Conservation (phyloP, 306 rosid genomes). For the Rubus parviflorus region DNA sequence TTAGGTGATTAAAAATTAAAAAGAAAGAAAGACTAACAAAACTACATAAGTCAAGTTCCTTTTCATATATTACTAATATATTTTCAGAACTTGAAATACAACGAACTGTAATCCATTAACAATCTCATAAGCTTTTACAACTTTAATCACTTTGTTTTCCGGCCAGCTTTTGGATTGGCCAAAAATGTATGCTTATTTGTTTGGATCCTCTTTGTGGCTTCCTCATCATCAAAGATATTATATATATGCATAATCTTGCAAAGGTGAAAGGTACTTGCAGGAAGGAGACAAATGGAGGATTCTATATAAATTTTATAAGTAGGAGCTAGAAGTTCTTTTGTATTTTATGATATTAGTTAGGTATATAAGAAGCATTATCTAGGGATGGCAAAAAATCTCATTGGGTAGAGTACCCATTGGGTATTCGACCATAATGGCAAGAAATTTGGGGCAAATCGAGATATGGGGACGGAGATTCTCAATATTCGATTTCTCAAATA, state of each 20-base stretch:
- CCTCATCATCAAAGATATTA: not conserved
- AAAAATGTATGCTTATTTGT: not conserved
- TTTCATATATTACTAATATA: not conserved
- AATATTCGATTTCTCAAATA: too few relatives aligned
- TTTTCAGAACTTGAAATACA: not conserved
- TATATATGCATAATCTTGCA: constrained; percentile 4
- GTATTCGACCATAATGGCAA: too few relatives aligned
- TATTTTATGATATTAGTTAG: constrained; percentile 5
- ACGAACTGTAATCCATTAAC: constrained; percentile 6
- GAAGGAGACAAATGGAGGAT: not conserved
- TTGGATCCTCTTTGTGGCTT: not conserved
- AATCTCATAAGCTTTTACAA: not conserved
- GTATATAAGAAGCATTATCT: not conserved
- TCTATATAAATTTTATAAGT: not conserved
- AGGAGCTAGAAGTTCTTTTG: not conserved
- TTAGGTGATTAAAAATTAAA: not conserved
- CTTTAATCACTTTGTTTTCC: not conserved
- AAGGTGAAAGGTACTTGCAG: constrained; percentile 5
- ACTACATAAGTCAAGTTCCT: not conserved
- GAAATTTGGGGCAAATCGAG: too few relatives aligned
- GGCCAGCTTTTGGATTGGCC: not conserved
- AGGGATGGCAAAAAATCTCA: too few relatives aligned
- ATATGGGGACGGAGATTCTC: too few relatives aligned
- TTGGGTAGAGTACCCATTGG: too few relatives aligned
- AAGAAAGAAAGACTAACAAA: not conserved